phyloP scores from a whole-genome alignment of 2,329 filamentous ascomycete genomes.

The Laburnicola sp. region DNA sequence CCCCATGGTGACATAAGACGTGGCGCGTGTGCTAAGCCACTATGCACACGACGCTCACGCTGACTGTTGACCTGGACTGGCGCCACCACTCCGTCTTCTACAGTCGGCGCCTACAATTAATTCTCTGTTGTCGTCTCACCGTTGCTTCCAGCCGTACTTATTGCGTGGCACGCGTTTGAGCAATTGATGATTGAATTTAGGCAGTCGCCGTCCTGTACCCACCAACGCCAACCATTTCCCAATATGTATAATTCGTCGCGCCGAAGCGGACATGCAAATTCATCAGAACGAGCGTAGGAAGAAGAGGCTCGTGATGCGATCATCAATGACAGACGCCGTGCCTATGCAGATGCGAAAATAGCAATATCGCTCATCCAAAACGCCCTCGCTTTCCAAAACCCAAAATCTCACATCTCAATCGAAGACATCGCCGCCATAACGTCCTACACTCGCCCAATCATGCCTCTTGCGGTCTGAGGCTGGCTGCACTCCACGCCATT shows the following conservation, averaged over 20 bases:
- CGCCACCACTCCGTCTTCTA: no score
- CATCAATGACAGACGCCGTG: constrained; percentile 29
- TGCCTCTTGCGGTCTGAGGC: constrained; percentile 48
- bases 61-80: not conserved
- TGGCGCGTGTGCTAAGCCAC: no score
- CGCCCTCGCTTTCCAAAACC: constrained; percentile 33
- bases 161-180: constrained; percentile 6
- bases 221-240: not conserved
- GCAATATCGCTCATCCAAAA: constrained; percentile 31
- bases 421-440: constrained; percentile 51
- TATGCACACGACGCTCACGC: no score
- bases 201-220: constrained; percentile 1
- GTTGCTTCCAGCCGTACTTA: no score
- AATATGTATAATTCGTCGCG: constrained; percentile 9
- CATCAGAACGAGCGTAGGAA: constrained; percentile 32
- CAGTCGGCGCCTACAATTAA: no score
- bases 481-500: constrained; percentile 50
- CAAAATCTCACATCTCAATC: constrained; percentile 22
- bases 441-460: constrained; percentile 54
- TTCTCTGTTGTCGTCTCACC: no score
- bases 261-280: constrained; percentile 18
- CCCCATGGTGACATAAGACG: no score
- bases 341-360: constrained; percentile 36
- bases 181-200: constrained; percentile 1
- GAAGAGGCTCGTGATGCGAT: constrained; percentile 16